Conservation (phyloP, 768 basidiomycete species). For the Amanita exitialis region DNA sequence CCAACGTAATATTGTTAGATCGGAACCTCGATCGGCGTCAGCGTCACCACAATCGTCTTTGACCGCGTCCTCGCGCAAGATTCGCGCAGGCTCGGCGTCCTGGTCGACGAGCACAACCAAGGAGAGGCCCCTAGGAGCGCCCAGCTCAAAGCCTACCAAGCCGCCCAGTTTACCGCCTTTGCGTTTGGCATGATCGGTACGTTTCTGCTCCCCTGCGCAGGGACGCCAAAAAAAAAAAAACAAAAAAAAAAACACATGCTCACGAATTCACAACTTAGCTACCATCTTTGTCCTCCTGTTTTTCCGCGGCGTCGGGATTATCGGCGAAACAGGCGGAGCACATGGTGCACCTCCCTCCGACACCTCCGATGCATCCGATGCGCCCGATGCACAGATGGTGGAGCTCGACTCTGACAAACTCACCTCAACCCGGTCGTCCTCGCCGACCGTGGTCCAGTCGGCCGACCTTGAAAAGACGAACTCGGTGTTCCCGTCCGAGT, state of each 20-base stretch:
- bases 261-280: no score
- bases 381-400: no score
- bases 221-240: no score
- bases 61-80: conserved; percentile 34
- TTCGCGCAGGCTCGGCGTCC: conserved; percentile 20
- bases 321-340: conserved; percentile 6
- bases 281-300: conserved; percentile 14
- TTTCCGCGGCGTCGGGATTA: conserved; percentile 21
- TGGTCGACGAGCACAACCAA: conserved; percentile 14
- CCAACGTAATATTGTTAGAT: no score
- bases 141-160: conserved; percentile 43
- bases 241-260: no score
- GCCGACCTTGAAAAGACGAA: neutral
- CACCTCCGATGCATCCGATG: no score
- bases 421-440: neutral
- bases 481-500: neutral
- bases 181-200: conserved; percentile 53
- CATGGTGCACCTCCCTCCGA: neutral
- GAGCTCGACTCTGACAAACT: neutral
- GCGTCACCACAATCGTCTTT: conserved; percentile 64
- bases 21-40: conserved; percentile 61
- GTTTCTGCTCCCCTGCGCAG: no score
- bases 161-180: conserved; percentile 57
- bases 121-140: conserved; percentile 19
- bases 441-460: neutral